Base-by-base conservation (phyloP, 176 grass and related monocot genomes). In the Oryza meridionalis region DNA sequence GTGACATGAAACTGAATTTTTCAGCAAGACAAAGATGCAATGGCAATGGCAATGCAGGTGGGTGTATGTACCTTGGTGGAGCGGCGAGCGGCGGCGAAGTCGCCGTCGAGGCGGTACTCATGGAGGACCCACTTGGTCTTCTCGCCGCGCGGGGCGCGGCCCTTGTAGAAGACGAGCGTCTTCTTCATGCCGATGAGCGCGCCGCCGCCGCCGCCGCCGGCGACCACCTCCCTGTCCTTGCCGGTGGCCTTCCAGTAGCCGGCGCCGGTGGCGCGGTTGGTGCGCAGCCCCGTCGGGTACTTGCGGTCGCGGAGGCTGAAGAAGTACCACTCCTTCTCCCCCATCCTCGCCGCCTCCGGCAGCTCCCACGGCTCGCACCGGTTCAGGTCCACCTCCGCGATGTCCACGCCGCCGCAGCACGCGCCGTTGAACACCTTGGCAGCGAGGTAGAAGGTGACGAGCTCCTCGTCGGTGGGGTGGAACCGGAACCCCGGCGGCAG, bases 181-280 rank as follows among this genome's bases (percentile, higher is more conserved):
- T 99, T 99, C 84, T 99, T 99, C 96, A 94, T 96, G 19, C 96
- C 96, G 44, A 99, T 73, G 27, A 99, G 84, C 8, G 81, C 72
- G 14, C 96, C 93, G 6, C 69, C 88, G 80, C 79, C 26, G 26
- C 26, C 71, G 13, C 96, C 93, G 6, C 65, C 88, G 80, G 89
- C 79, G 81, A 87, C 81, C n/a, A 99, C 93, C 84, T 99, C 96
- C 7, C 96, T 83, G 84, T 99, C 96, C 85, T 99, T 96, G 0
- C 96, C 96, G 0, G 96, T 99, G 76, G 96, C 96, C 90, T 99
- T 99, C 96, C 96, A 99, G 80, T 99, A 99, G 8, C 96, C 96
- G 5, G 96, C 93, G 11, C 74, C 81, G 9, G 96, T 96, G 49
- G 96, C 93, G 70, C 96, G 91, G 88, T 99, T 99, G 42, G 96